phyloP scores from a whole-genome alignment of 345 rosid species.

The Eucalyptus leucophloia region DNA sequence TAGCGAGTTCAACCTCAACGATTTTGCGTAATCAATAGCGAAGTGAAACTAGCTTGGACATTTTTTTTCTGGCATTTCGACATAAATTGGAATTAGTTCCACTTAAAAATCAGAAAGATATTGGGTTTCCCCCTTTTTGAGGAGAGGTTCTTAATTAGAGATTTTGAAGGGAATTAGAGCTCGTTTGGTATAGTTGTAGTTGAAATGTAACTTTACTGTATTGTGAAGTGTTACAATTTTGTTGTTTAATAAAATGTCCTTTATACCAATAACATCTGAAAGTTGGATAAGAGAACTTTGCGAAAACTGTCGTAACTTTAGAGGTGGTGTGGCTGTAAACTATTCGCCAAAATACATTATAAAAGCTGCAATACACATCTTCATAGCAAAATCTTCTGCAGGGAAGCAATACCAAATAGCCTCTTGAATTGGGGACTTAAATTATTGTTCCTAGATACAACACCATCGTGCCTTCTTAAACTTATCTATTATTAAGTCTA shows the following conservation, averaged over 20 bases:
- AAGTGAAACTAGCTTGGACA: neutral
- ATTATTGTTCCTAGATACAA: neutral
- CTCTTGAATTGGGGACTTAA: neutral
- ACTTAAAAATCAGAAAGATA: neutral
- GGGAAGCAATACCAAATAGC: neutral
- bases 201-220: neutral
- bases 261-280: neutral
- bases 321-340: fast-evolving
- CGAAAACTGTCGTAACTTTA: neutral
- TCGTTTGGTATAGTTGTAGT: neutral
- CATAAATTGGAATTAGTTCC: neutral
- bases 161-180: too few relatives aligned
- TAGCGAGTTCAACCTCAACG: neutral
- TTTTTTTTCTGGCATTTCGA: conserved; percentile 6
- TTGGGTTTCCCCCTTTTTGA: too few relatives aligned
- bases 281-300: fast-evolving
- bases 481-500: neutral
- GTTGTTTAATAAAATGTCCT: neutral
- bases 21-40: neutral
- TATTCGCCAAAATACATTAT: neutral
- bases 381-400: neutral
- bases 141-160: too few relatives aligned
- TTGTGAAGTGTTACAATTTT: neutral
- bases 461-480: neutral
- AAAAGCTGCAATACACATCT: neutral